Evolutionary conservation across 1,284 basidiomycete species (phyloP).

Genomic region (Xerocomus cyaneibrunnescens): DNA sequence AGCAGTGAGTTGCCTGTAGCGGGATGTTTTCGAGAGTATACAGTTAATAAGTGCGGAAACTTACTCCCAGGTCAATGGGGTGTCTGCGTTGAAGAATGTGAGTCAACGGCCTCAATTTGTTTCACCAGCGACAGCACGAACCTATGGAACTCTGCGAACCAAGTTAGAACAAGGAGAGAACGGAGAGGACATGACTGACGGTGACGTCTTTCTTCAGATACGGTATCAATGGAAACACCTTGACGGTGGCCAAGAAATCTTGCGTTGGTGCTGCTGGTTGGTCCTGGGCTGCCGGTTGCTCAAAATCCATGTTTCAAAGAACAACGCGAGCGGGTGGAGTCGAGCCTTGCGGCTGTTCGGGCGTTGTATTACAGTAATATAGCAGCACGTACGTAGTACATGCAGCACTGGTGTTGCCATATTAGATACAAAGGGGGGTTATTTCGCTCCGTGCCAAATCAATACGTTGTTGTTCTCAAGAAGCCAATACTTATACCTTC

Average conservation of each 20-base stretch:
- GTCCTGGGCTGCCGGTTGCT: constrained; percentile 37
- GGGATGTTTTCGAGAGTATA: background rate
- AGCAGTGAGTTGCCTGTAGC: constrained; percentile 67
- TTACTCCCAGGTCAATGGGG: constrained; percentile 79
- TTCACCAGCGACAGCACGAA: constrained; percentile 9
- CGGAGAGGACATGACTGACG: constrained; percentile 42
- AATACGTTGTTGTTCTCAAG: constrained; percentile 28
- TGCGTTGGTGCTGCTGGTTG: constrained; percentile 52
- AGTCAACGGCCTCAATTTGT: constrained; percentile 10
- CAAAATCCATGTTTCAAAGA: constrained; percentile 46
- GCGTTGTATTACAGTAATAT: background rate
- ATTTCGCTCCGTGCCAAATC: constrained; percentile 25
- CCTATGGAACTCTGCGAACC: constrained; percentile 28
- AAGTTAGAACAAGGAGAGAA: constrained; percentile 9
- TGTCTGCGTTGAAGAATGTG: constrained; percentile 48
- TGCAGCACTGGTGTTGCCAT: constrained; percentile 13
- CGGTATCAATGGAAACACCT: constrained; percentile 75
- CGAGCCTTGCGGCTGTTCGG: constrained; percentile 3
- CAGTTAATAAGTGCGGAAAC: constrained; percentile 33
- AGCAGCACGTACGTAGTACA: background rate
- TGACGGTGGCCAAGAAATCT: constrained; percentile 57
- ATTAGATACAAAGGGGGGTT: constrained; percentile 23
- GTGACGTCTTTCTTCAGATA: constrained; percentile 66
- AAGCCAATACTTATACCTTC: constrained; percentile 27
- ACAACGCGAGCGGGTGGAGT: background rate